Base-by-base conservation (phyloP, 345 rosid species). In the Clarkia xantiana region DNA sequence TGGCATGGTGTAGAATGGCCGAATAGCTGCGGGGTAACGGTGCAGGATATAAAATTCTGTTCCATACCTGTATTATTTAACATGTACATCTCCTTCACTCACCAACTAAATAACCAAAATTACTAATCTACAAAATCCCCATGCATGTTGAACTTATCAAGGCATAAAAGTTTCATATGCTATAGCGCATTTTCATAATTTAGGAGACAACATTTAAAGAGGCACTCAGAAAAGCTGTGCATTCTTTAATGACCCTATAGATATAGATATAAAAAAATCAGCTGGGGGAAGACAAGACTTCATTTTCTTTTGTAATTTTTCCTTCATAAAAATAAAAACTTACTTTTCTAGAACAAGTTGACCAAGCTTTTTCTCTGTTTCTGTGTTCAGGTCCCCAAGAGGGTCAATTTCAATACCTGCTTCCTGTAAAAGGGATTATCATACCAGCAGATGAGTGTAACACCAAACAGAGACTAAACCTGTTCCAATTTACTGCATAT, bases 1-100 rank as follows among this genome's bases (percentile, higher is more conserved):
- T 16, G 93, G 81, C 98, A 86, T 91, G 9, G 96, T 91, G 69
- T 91, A 86, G 72, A 91, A 91, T 43, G 94, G 96, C 67, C 94
- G 78, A 16, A 79, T 86, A 53, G 86, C 86, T 61, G 67, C 38
- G 51, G 96, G 96, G 62, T 77, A 91, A 42, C 87, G 80, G 54
- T 81, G 73, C 47, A 86, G 77, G 36, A 91, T 86, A 63, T 83
- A 86, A 62, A 86, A 91, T 61, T 91, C 93, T 0, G 94, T 86
- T 58, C 73, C 83, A 57, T 86, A 91, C 77, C 94, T 83, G 36
- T 29, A 58, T 47, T 45, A 50, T 22, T n/a, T 29, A 64, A 44
- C 53, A 53, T 52, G 18, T 16, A 58, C 41, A 42, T 36, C 41
- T 15, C n/a, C 22, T 42, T 42, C 42, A 18, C 3, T 41, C 17